Evolutionary conservation across 495 filamentous ascomycete genomes (phyloP).

Genomic region (Amphirosellinia nigrospora): DNA sequence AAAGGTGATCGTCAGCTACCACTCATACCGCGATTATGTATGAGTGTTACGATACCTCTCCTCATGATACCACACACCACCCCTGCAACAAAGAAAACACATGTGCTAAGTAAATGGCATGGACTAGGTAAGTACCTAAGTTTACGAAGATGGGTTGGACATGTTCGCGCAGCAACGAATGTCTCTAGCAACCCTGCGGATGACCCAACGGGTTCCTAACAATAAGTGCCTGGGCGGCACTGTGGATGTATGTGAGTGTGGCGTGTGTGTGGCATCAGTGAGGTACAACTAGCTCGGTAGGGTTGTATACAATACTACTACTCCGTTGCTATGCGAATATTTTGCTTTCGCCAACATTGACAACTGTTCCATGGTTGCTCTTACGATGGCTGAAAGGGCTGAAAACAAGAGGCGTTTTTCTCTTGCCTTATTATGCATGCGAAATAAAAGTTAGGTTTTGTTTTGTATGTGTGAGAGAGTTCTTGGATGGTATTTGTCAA

Average conservation of each 20-base stretch:
- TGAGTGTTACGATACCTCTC: not conserved
- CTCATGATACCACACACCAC: not conserved
- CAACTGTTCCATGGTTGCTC: not conserved
- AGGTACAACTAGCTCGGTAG: not conserved
- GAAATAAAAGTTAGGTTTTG: not conserved
- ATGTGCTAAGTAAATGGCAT: not conserved
- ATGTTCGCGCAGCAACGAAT: not conserved
- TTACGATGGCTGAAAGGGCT: conserved; percentile 12
- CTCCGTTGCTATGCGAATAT: not conserved
- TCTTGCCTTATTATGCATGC: not conserved
- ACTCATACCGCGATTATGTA: not conserved
- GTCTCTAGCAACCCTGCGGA: not conserved
- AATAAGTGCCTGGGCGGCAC: not conserved
- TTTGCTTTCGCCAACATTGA: not conserved
- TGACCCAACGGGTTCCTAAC: not conserved
- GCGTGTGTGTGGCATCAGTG: not conserved
- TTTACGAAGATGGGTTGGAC: not conserved
- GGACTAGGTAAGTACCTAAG: too few species aligned
- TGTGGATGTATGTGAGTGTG: not conserved
- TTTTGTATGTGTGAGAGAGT: not conserved
- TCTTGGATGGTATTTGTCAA: not conserved
- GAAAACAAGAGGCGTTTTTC: not conserved
- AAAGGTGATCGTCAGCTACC: conserved; percentile 9
- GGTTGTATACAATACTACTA: not conserved
- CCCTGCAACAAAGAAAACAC: not conserved